Evolutionary conservation across 371 early-diverging fungal species (phyloP).

Genomic region (Globomyces sp.): DNA sequence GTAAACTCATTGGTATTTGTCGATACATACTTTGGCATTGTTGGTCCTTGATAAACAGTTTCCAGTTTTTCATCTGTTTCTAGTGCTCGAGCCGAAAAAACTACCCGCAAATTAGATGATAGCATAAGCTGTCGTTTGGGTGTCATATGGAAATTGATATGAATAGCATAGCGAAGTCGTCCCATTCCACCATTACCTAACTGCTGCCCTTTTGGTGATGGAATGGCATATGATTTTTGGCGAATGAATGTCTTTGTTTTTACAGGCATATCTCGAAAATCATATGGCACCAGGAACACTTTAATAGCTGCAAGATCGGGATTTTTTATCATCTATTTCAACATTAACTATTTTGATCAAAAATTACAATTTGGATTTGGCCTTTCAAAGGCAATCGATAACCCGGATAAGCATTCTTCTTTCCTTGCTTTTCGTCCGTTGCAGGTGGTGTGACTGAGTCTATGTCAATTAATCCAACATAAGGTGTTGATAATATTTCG

Average conservation of each 20-base stretch:
- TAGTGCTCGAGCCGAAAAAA: conserved; percentile 64
- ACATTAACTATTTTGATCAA: not conserved
- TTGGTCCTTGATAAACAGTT: conserved; percentile 63
- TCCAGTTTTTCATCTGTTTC: conserved; percentile 61
- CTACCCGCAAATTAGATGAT: conserved; percentile 69
- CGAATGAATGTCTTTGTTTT: conserved; percentile 75
- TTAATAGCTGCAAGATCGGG: conserved; percentile 77
- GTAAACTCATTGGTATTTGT: not conserved
- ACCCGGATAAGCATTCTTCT: conserved; percentile 39
- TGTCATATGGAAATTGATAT: conserved; percentile 66
- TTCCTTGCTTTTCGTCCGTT: conserved; percentile 1
- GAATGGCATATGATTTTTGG: conserved; percentile 61
- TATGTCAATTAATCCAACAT: conserved; percentile 63
- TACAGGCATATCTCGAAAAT: conserved; percentile 74
- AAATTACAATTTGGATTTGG: conserved; percentile 69
- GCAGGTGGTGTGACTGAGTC: not conserved
- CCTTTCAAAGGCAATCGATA: conserved; percentile 74
- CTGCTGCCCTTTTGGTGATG: not conserved
- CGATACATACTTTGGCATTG: conserved; percentile 32
- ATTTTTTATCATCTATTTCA: conserved; percentile 67
- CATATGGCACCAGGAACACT: conserved; percentile 77
- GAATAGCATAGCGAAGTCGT: conserved; percentile 71
- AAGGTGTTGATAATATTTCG: conserved; percentile 58
- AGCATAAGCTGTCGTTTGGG: conserved; percentile 60
- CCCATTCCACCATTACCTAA: conserved; percentile 6